Conservation (phyloP, 148 eudicot species). For the Tetragonia tetragonoides region DNA sequence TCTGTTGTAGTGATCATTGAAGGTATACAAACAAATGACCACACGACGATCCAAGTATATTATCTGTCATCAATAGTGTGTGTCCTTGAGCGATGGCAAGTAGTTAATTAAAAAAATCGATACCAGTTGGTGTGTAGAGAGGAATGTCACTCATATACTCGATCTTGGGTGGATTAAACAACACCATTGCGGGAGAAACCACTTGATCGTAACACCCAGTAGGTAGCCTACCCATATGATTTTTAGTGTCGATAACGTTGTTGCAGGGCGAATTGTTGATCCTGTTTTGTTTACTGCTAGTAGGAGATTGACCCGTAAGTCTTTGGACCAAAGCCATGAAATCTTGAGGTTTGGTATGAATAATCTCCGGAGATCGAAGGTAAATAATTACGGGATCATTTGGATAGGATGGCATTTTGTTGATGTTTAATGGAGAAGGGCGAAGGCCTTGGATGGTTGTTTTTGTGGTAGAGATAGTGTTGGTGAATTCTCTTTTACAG, state of each 20-base stretch:
- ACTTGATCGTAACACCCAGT: no score
- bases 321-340: conserved; percentile 67
- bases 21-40: no score
- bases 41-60: no score
- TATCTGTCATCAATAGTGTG: no score
- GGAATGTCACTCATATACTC: conserved; percentile 30
- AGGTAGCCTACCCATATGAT: no score
- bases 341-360: conserved; percentile 49
- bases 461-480: not conserved
- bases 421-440: conserved; percentile 43
- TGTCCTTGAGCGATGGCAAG: no score
- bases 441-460: conserved; percentile 36
- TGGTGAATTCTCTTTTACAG: not conserved
- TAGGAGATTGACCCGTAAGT: conserved; percentile 40
- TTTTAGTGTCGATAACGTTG: no score
- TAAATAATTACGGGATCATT: conserved; percentile 43
- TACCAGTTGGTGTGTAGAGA: conserved; percentile 31
- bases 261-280: no score
- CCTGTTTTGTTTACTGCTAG: not conserved
- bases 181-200: not conserved
- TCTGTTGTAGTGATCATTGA: no score
- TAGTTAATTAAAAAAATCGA: conserved; percentile 20
- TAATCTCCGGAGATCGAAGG: conserved; percentile 44
- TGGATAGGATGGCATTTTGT: conserved; percentile 11
- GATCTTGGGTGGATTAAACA: not conserved